Conservation (phyloP, 2,329 filamentous ascomycete species). For the Ophiocordyceps sinensis region DNA sequence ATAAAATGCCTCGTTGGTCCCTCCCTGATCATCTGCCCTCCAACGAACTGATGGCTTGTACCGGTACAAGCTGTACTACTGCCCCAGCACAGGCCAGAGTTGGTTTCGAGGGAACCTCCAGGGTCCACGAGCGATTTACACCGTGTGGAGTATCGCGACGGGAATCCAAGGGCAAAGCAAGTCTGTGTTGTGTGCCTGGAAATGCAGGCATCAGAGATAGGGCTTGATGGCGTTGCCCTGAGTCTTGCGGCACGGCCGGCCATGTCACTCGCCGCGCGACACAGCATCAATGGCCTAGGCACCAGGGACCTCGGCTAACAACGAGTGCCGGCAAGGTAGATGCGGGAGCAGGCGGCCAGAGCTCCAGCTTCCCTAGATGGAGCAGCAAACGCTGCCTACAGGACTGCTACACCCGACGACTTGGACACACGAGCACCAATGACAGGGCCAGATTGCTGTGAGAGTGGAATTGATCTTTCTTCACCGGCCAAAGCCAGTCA, state of each 20-base stretch:
- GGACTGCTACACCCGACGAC: background rate
- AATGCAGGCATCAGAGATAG: constrained; percentile 9
- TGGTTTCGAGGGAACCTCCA: constrained; percentile 5
- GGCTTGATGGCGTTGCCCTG: constrained; percentile 1
- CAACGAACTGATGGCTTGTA: background rate
- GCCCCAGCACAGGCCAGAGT: too few species aligned
- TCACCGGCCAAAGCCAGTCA: too few species aligned
- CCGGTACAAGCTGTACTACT: constrained; percentile 1
- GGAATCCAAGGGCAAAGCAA: constrained; percentile 2
- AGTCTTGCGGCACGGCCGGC: background rate
- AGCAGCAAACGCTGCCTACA: background rate
- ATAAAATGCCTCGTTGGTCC: too few species aligned
- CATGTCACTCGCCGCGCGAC: background rate
- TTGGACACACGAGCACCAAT: background rate
- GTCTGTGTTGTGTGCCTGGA: constrained; percentile 12
- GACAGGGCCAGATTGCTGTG: constrained; percentile 2
- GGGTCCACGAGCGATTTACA: constrained; percentile 12
- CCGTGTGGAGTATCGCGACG: constrained; percentile 13
- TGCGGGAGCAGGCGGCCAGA: background rate
- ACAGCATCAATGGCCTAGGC: background rate
- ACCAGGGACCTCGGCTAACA: background rate
- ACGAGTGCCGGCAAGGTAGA: background rate
- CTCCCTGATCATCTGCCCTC: too few species aligned
- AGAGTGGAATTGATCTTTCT: too few species aligned
- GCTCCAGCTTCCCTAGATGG: background rate